Evolutionary conservation across 2,329 filamentous ascomycete species (phyloP), one percentile per base, ranked within the genome.

Genomic region (Aspergillus sp.): DNA sequence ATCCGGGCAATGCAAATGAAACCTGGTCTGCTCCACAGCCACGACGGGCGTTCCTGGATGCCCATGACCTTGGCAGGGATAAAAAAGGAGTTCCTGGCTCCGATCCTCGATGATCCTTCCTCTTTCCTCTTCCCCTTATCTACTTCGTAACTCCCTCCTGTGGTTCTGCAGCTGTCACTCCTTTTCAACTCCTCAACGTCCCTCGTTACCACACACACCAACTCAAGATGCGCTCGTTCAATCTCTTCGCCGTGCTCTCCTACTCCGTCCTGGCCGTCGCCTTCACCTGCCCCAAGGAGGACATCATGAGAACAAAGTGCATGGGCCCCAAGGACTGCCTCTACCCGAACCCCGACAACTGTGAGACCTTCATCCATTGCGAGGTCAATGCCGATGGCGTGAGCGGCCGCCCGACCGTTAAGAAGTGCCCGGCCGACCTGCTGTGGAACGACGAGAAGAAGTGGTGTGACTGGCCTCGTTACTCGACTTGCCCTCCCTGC

Each of bases 221-320:
- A 22, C 19, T 6, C 19, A 22, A 22, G 6, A 22, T 22, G 19
- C 19, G 6, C 10, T 22, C 19, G 19, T 22, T 22, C 10, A 22
- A 10, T 22, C 19, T 74, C 67, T 2, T 61, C 45, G 2, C 73
- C 73, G 2, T 75, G 61, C 3, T 69, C 64, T 1, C 73, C 10
- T 22, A 22, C 10, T 22, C 19, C 19, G 10, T 22, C 19, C 10
- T 22, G 5, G 19, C 10, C 19, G 6, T 22, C 5, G 19, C 69
- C 64, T 14, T 67, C 61, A 1, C 73, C 74, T 22, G 19, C 19
- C 19, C 19, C 19, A 5, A 22, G 10, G 19, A 22, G 10, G 19
- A 22, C 10, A 22, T 22, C 10, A 10, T 6, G 6, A 22, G 10
- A 6, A 22, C 19, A 5, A 22, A 22, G 5, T 22, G 19, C 19